Conservation (phyloP, 1,139 yeast species). For the Yamadazyma spencermartinsiae region DNA sequence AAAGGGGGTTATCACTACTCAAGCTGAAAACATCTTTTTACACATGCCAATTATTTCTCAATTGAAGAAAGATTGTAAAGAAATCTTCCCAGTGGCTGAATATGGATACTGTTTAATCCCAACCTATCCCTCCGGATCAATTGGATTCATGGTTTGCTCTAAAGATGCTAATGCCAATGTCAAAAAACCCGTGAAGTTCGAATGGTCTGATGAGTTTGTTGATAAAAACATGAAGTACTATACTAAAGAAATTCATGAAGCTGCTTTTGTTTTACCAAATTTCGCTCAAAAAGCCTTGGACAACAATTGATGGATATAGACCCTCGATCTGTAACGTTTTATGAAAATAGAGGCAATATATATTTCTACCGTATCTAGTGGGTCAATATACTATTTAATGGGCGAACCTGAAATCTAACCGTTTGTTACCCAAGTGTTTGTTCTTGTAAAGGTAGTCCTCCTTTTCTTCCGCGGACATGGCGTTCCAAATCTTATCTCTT, state of each 20-base stretch:
- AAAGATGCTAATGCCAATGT: slow-evolving; percentile 68
- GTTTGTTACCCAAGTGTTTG: slow-evolving; percentile 52
- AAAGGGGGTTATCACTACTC: slow-evolving; percentile 88
- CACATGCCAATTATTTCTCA: slow-evolving; percentile 77
- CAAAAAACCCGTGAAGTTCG: slow-evolving; percentile 63
- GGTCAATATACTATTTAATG: slow-evolving; percentile 13
- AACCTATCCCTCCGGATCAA: slow-evolving; percentile 91
- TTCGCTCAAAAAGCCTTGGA: slow-evolving; percentile 62
- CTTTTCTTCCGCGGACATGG: slow-evolving; percentile 48
- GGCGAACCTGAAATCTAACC: slow-evolving; percentile 52
- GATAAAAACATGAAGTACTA: slow-evolving; percentile 70
- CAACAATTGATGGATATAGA: slow-evolving; percentile 17
- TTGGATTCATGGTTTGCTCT: slow-evolving; percentile 91
- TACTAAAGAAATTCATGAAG: slow-evolving; percentile 75
- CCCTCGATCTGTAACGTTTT: slow-evolving; percentile 1
- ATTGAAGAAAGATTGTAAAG: slow-evolving; percentile 70
- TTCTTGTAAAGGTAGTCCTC: slow-evolving; percentile 43
- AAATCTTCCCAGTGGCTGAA: slow-evolving; percentile 84
- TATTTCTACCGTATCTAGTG: neutral
- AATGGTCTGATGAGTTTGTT: slow-evolving; percentile 64
- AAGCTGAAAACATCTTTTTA: slow-evolving; percentile 89
- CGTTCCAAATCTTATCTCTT: slow-evolving; percentile 47
- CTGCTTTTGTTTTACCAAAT: slow-evolving; percentile 84
- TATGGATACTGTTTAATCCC: slow-evolving; percentile 90
- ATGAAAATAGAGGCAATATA: neutral